Percentiles rank a stretch among this genome's conserved stretches.
phyloP scores from a whole-genome alignment of 257 asterid genomes.

The Gentiana straminea region DNA sequence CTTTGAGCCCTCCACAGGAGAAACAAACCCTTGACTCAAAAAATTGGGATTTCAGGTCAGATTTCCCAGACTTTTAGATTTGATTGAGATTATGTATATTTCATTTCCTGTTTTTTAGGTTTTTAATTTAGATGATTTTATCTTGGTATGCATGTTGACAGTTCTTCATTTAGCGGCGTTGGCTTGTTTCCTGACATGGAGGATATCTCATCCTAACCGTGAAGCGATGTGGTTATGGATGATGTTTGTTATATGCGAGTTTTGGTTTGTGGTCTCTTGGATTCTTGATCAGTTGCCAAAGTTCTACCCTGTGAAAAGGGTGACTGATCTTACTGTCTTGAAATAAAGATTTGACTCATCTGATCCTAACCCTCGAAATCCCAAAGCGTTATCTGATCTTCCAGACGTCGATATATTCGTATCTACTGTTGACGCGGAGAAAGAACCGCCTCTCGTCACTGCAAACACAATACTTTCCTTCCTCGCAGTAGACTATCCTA shows the following conservation, averaged over 20 bases:
- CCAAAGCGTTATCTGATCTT: constrained; percentile 70
- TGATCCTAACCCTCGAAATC: constrained; percentile 63
- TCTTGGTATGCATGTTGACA: constrained; percentile 42
- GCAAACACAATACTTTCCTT: constrained; percentile 84
- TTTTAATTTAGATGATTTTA: no score
- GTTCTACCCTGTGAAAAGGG: constrained; percentile 74
- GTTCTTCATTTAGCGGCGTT: constrained; percentile 67
- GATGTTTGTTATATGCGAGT: constrained; percentile 80
- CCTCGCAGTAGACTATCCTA: constrained; percentile 81
- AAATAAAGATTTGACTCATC: constrained; percentile 68
- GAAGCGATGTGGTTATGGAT: constrained; percentile 91
- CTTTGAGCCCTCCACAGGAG: constrained; percentile 60
- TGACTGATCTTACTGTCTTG: constrained; percentile 62
- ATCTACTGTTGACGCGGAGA: constrained; percentile 80
- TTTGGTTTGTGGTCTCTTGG: constrained; percentile 94
- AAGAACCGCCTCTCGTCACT: constrained; percentile 84
- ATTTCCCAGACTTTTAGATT: not conserved
- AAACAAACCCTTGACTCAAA: constrained; percentile 76
- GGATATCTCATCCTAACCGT: constrained; percentile 69
- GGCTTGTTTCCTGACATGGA: constrained; percentile 74
- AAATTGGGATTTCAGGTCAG: constrained; percentile 70
- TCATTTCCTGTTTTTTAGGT: no score
- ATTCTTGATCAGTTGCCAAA: constrained; percentile 86
- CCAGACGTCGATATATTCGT: constrained; percentile 85
- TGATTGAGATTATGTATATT: no score